Base-by-base conservation (phyloP, 2,329 filamentous ascomycete genomes). In the Aspergillus sp. region DNA sequence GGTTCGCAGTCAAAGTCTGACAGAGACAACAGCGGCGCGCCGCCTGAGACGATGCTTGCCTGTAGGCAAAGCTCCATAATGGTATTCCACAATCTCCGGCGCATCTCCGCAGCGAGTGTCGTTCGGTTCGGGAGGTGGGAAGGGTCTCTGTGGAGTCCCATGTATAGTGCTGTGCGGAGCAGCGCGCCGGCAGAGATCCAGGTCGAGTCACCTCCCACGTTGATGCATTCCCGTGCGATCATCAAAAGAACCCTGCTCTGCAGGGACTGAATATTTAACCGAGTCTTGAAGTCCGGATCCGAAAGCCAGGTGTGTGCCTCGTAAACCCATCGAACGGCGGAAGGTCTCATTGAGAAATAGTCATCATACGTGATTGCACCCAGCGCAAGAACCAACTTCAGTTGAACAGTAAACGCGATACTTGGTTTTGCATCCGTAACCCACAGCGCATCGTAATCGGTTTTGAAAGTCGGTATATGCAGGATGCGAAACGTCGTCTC, bases 331-430 rank as follows among this genome's bases (percentile, higher is more conserved):
- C 73, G 77, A 3, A 82, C 73, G 0, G 86, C 85, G 0, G 76
- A 77, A 0, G 71, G 28, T 1, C 84, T 80, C 41, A 87, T 65
- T 0, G 83, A 83, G 59, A 85, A 87, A 0, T 72, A 62, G 0
- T 83, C 78, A 55, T 88, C 83, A 59, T 84, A 81, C 0, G 77
- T 75, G 0, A 76, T 70, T 0, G 84, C 80, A 0, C 86, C 87
- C 19, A 89, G 81, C 0, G 87, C 85, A 4, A 89, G 71, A 0
- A 88, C 80, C 0, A 89, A 74, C 65, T 88, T 87, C 3, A 88
- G 64, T 50, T 85, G 85, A 15, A 87, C 77, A 1, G 86, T 53
- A 54, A 87, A 87, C 0, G 73, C 75, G 1, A 71, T 73, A 46
- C 81, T 77, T 0, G 76, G 69, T 1, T 72, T 60, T 0, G 61